Evolutionary conservation across 257 asterid species (phyloP), one percentile per base, ranked within the genome.

Genomic region (Misopates orontium): DNA sequence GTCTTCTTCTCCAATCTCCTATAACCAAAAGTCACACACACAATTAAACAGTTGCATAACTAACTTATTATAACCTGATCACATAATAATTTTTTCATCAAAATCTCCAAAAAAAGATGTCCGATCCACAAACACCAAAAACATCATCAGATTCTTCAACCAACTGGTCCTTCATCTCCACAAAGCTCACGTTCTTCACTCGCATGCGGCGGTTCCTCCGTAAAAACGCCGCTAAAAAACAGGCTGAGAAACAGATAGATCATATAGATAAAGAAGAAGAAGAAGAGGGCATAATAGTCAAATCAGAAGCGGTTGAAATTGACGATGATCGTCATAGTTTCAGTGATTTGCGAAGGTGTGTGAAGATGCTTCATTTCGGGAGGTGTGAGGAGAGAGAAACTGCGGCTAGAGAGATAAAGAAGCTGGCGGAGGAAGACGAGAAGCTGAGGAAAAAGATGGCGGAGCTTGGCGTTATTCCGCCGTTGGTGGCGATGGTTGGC

Each of bases 401-500:
- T 76, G 98, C 95, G 19, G 95, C 77, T 28, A 58, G 39, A 20
- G 95, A 83, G 82, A 87, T 92, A 40, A 73, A 66, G 78, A 79
- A 59, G 77, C 71, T 92, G 63, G 97, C 93, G 10, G 84, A 41
- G 52, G 80, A 79, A 17, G 86, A 78, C 45, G 54, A 70, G 62
- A 75, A 59, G 80, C 78, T 75, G 74, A 83, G 88, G 88, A 87
- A 71, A 70, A 75, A 69, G 60, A 84, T 92, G 91, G 97, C 85
- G 80, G 94, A 89, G 79, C 96, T 92, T 17, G 98, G 97, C 6
- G 95, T 92, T 36, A 85, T 92, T 64, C 97, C 88, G 70, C 97
- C 98, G 70, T 68, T 92, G 71, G 96, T 92, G 18, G 85, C 67
- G 7, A 92, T 92, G 97, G 77, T 80, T 47, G 94, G 80, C 18